Evolutionary conservation across 495 filamentous ascomycete genomes (phyloP).

Genomic region (Penicillium ochrochloron): DNA sequence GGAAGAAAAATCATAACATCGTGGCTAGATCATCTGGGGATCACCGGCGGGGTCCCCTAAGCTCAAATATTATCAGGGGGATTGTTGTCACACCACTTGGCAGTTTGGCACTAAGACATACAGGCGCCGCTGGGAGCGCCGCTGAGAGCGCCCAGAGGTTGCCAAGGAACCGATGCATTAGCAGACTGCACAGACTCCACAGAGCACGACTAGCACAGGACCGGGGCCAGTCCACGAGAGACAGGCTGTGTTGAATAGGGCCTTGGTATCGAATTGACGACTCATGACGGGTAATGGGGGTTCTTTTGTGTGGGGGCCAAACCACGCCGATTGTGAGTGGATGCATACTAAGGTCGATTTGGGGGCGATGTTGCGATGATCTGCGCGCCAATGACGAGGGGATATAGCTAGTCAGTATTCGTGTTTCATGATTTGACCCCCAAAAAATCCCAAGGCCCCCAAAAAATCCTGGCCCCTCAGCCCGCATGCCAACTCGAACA

Average conservation of each 20-base stretch:
- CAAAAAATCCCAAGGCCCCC: background rate
- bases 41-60: background rate
- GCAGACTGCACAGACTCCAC: background rate
- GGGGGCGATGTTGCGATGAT: conserved; percentile 7
- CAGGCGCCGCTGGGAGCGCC: background rate
- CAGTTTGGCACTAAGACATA: background rate
- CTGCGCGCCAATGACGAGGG: conserved; percentile 4
- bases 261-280: background rate
- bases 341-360: conserved; percentile 1
- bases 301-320: conserved; percentile 1
- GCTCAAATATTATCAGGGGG: conserved; percentile 1
- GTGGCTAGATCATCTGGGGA: background rate
- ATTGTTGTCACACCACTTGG: conserved; percentile 6
- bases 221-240: background rate
- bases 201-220: background rate
- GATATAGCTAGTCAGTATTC: background rate
- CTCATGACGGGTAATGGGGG: background rate
- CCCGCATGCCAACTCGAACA: background rate
- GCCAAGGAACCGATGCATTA: conserved; percentile 1
- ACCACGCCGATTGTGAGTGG: background rate
- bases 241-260: background rate
- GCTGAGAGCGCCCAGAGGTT: background rate
- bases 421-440: background rate
- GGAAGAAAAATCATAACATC: background rate
- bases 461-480: background rate